Percentiles rank a stretch among this genome's conserved stretches.
phyloP scores from a whole-genome alignment of 148 eudicot genomes.

The Polygonum aviculare region DNA sequence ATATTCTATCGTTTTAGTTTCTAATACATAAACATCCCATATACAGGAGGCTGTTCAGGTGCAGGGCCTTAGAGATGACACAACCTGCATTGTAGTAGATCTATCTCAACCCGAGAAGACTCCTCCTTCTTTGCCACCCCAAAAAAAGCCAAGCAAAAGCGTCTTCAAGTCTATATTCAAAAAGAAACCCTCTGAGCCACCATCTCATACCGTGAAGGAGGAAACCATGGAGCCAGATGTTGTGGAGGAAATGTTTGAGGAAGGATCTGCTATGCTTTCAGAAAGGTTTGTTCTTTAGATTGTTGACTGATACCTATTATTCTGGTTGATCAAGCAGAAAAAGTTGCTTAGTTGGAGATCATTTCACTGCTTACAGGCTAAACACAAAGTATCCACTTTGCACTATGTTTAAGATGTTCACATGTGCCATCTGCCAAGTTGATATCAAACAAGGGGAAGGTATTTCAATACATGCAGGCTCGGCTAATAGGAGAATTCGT shows the following conservation, averaged over 20 bases:
- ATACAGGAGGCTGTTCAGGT: slow-evolving; percentile 74
- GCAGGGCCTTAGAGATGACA: slow-evolving; percentile 92
- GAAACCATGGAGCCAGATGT: slow-evolving; percentile 59
- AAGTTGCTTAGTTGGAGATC: background rate
- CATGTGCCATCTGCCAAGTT: slow-evolving; percentile 88
- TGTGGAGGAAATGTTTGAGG: slow-evolving; percentile 87
- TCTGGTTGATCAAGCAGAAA: background rate
- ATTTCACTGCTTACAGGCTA: slow-evolving; percentile 42
- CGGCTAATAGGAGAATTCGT: slow-evolving; percentile 44
- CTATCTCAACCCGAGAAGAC: slow-evolving; percentile 57
- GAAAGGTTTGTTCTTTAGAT: slow-evolving; percentile 41
- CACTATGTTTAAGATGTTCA: slow-evolving; percentile 95
- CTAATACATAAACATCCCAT: background rate
- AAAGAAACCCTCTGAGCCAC: slow-evolving; percentile 55
- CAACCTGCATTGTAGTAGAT: slow-evolving; percentile 92
- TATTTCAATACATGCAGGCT: slow-evolving; percentile 64
- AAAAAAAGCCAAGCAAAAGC: slow-evolving; percentile 69
- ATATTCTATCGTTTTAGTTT: background rate
- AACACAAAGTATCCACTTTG: slow-evolving; percentile 88
- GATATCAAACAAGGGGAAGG: slow-evolving; percentile 96
- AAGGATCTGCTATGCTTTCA: slow-evolving; percentile 90
- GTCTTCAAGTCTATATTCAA: slow-evolving; percentile 73
- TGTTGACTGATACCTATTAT: too few relatives aligned
- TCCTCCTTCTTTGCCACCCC: slow-evolving; percentile 49
- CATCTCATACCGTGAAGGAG: slow-evolving; percentile 46